Evolutionary conservation across 1,139 yeast species (phyloP).

Genomic region (Scheffersomyces parashehatae): DNA sequence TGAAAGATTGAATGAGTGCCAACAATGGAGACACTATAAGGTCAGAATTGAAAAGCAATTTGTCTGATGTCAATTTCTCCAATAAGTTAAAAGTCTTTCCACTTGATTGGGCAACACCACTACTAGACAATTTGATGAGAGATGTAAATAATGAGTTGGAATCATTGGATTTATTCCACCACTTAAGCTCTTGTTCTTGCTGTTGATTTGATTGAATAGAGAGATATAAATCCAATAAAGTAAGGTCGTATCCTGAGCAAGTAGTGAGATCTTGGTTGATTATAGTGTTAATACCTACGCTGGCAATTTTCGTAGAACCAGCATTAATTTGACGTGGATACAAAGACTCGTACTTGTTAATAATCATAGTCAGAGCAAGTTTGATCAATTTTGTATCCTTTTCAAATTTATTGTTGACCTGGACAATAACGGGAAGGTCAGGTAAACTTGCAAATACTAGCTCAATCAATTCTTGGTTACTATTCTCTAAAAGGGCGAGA

Average conservation of each 20-base stretch:
- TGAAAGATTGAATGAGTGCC: slow-evolving; percentile 42
- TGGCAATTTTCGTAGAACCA: slow-evolving; percentile 17
- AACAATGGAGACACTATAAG: slow-evolving; percentile 45
- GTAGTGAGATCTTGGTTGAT: slow-evolving; percentile 16
- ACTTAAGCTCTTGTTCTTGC: slow-evolving; percentile 40
- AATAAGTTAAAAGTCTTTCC: slow-evolving; percentile 28
- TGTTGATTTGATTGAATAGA: slow-evolving; percentile 40
- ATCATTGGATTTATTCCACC: slow-evolving; percentile 64
- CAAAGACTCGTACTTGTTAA: slow-evolving; percentile 23
- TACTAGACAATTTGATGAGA: slow-evolving; percentile 49
- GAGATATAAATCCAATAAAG: slow-evolving; percentile 50
- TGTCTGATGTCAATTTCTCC: slow-evolving; percentile 21
- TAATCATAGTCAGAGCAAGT: slow-evolving; percentile 26
- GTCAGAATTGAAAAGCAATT: slow-evolving; percentile 47
- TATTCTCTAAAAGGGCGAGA: slow-evolving; percentile 23
- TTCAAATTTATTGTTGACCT: slow-evolving; percentile 13
- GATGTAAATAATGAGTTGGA: slow-evolving; percentile 59
- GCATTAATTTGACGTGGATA: slow-evolving; percentile 16
- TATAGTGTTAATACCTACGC: slow-evolving; percentile 20
- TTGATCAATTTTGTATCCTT: slow-evolving; percentile 19
- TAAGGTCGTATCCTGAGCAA: slow-evolving; percentile 51
- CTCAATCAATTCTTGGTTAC: slow-evolving; percentile 31
- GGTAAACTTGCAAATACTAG: slow-evolving; percentile 32
- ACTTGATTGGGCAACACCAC: slow-evolving; percentile 34
- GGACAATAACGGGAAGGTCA: slow-evolving; percentile 23